Percentiles rank a stretch among this genome's conserved stretches.
phyloP scores from a whole-genome alignment of 305 asterid species.

The Petunia hybrid region DNA sequence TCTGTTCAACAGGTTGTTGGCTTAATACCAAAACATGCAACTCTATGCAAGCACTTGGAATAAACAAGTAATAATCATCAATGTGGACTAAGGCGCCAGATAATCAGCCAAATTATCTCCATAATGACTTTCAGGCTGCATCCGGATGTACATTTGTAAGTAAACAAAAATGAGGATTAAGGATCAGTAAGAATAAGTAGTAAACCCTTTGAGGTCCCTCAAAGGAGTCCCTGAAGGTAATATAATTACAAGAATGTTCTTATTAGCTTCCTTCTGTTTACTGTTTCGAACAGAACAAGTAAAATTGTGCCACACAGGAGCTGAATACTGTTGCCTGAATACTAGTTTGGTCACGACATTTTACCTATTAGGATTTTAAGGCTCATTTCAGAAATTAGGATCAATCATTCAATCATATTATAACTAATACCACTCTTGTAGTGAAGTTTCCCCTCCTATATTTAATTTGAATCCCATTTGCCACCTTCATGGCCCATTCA shows the following conservation, averaged over 20 bases:
- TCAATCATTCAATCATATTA: background rate
- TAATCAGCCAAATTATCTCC: background rate
- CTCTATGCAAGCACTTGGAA: too few relatives aligned
- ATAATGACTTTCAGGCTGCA: background rate
- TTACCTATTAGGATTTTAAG: background rate
- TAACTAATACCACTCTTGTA: background rate
- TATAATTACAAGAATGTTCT: background rate
- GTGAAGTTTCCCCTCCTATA: background rate
- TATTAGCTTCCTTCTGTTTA: background rate
- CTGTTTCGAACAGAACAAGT: background rate
- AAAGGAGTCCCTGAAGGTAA: too few relatives aligned
- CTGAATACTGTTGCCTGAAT: too few relatives aligned
- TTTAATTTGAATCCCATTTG: background rate
- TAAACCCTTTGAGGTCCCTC: too few relatives aligned
- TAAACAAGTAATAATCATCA: too few relatives aligned
- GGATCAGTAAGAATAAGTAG: too few relatives aligned
- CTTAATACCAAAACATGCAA: too few relatives aligned
- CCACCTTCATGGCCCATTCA: conserved; percentile 6
- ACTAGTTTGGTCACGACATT: too few relatives aligned
- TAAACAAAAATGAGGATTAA: too few relatives aligned
- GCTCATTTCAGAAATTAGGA: conserved; percentile 2
- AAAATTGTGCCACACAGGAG: background rate
- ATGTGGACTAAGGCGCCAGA: too few relatives aligned
- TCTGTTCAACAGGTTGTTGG: too few relatives aligned
- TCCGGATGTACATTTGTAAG: background rate